Base-by-base conservation (phyloP, 805 yeast species). In the Starmerella apis region DNA sequence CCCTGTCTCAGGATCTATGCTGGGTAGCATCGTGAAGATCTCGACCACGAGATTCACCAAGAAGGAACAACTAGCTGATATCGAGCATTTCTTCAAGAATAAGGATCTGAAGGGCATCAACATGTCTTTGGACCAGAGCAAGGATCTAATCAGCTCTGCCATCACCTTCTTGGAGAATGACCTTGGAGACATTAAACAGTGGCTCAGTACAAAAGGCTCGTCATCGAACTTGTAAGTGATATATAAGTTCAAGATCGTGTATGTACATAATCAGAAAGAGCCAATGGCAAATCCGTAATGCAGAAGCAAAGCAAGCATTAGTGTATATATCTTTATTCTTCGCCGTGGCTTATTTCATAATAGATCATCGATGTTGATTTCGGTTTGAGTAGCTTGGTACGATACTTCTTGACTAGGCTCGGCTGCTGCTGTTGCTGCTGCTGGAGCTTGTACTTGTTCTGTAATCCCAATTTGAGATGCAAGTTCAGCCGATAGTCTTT, bases 1-100 rank as follows among this genome's bases (percentile, higher is more conserved):
- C 63, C 95, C 96, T 46, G 86, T 94, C 14, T 82, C 86, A 11
- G 74, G 82, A 56, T 74, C 86, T 22, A 78, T 87, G 85, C 72
- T 90, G 59, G 83, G 90, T 19, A 71, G 81, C 18, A 80, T 92
- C 51, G 83, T 90, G 35, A 71, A 73, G 28, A 55, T 83, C 31
- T 68, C 80, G 43, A 74, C 84, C 35, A 67, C 79, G 22, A 78
- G 82, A 1, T 81, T 78, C 67, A 74, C 86, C 25, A 75, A 76
- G 48, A 64, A 66, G 32, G 76, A 71, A 30, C 78, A 78, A 54
- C 72, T 72, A 57, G 69, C 71, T 20, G 74, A 72, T 75, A 80
- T 71, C 78, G 62, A 62, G 30, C 49, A 44, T 8, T 78, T 77
- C 61, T 79, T 78, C 58, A 61, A 57, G 10, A 63, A 59, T 49